These are phyloP conservation scores for Fusarium heterosporum DNA, from an alignment of 2,329 filamentous ascomycete species.

Conservation along the genomic window DNA sequence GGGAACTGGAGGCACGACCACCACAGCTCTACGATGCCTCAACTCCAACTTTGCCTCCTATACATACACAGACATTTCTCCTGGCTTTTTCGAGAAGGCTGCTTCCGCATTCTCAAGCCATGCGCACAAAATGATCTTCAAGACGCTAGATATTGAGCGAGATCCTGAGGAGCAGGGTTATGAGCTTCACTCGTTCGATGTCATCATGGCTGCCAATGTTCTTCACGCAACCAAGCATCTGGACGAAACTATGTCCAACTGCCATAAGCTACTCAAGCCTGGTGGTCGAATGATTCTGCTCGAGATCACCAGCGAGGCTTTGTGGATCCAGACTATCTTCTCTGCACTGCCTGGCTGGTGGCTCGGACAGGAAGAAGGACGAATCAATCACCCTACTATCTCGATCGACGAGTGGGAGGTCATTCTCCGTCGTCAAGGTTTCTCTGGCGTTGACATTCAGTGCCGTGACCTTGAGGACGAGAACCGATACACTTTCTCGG, in stretches of 20 bases:
- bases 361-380: slow-evolving; percentile 1
- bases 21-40: background rate
- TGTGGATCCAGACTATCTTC: background rate
- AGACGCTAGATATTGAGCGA: slow-evolving; percentile 1
- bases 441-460: background rate
- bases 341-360: slow-evolving; percentile 7
- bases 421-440: background rate
- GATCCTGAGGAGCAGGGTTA: slow-evolving; percentile 3
- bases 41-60: background rate
- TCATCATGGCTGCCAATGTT: background rate
- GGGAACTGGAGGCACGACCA: background rate
- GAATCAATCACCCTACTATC: background rate
- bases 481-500: too few species aligned
- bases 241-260: background rate
- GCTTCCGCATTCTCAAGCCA: background rate
- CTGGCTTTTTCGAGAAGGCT: slow-evolving; percentile 14
- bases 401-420: background rate
- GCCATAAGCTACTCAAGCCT: background rate
- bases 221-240: background rate
- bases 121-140: background rate
- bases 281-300: background rate
- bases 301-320: background rate
- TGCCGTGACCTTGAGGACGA: too few species aligned
- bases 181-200: background rate
- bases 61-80: slow-evolving; percentile 12